Base-by-base conservation (phyloP, 2,329 filamentous ascomycete genomes). In the Xylariaceae sp. region DNA sequence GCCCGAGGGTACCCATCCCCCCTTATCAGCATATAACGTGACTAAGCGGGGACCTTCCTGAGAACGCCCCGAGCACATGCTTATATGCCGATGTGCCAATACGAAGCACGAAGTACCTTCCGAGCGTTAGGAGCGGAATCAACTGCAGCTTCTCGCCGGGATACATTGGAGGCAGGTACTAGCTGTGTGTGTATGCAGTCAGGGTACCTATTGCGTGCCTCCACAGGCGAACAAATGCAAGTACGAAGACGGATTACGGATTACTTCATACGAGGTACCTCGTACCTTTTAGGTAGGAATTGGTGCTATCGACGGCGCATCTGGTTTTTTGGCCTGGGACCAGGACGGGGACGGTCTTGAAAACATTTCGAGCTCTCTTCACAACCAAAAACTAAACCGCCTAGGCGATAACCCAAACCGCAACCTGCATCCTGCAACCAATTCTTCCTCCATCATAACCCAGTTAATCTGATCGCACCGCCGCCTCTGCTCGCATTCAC, bases 331-430 rank as follows among this genome's bases (percentile, higher is more conserved):
- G 52, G 37, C 37, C 50, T 56, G 62, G 49, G 18, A 50, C 23
- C 4, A 5, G 23, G 23, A 30, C 23, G 23, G 18, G 48, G 49
- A 51, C 49, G 49, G 66, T 63, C 58, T 68, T 63, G 65, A 67
- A 69, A 69, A 68, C 67, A 69, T 69, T 69, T 68, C 62, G 63
- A 67, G 56, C 54, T 67, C 53, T 61, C 50, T 59, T 57, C 63
- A 62, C 62, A 64, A 60, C 61, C 61, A 64, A 58, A 57, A 44
- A 55, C 55, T 37, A n/a, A 57, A 60, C 58, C 13, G 42, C 13
- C 42, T 61, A 53, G 49, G 49, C 42, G 48, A 59, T 55, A 18
- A 58, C 13, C 42, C 58, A 56, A 30, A 30, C 42, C 42, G 57
- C 54, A 18, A 58, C 60, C 55, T 59, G 54, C 59, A 15, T 57